Percentiles rank a stretch among this genome's conserved stretches.
phyloP scores from a whole-genome alignment of 805 yeast genomes.

The Metschnikowia reukaufii region DNA sequence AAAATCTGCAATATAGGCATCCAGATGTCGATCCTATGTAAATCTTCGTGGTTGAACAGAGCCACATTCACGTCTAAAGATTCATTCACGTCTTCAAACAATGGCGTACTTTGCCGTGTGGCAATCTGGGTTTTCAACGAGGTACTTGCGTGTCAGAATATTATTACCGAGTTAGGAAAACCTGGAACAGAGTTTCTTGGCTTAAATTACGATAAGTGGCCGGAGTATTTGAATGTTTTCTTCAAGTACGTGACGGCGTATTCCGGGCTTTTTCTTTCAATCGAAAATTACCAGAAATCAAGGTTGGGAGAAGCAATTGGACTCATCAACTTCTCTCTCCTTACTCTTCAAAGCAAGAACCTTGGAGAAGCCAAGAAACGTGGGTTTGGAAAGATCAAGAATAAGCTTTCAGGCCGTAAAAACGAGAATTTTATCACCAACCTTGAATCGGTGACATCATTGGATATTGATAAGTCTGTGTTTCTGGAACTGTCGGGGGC shows the following conservation, averaged over 20 bases:
- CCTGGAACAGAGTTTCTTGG: conserved; percentile 1
- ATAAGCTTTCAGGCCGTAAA: conserved; percentile 28
- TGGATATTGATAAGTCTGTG: conserved; percentile 35
- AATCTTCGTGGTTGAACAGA: conserved; percentile 40
- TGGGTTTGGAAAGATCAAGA: conserved; percentile 24
- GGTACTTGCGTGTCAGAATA: conserved; percentile 23
- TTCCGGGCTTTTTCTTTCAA: conserved; percentile 44
- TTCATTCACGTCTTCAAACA: conserved; percentile 22
- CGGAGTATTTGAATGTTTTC: conserved; percentile 30
- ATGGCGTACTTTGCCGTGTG: conserved; percentile 46
- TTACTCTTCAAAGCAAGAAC: conserved; percentile 37
- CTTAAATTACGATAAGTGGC: conserved; percentile 25
- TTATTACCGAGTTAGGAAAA: conserved; percentile 18
- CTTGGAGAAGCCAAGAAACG: conserved; percentile 13
- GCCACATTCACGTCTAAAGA: conserved; percentile 7
- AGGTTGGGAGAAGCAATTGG: conserved; percentile 50
- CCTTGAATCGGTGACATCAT: conserved; percentile 35
- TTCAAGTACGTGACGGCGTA: conserved; percentile 41
- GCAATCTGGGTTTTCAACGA: conserved; percentile 43
- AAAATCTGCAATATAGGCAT: conserved; percentile 31
- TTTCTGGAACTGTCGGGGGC: conserved; percentile 37
- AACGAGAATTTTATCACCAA: conserved; percentile 33
- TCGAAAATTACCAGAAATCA: conserved; percentile 46
- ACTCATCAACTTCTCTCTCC: conserved; percentile 36
- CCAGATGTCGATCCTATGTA: conserved; percentile 41